Base-by-base conservation (phyloP, 306 rosid species). In the Inga laurina region DNA sequence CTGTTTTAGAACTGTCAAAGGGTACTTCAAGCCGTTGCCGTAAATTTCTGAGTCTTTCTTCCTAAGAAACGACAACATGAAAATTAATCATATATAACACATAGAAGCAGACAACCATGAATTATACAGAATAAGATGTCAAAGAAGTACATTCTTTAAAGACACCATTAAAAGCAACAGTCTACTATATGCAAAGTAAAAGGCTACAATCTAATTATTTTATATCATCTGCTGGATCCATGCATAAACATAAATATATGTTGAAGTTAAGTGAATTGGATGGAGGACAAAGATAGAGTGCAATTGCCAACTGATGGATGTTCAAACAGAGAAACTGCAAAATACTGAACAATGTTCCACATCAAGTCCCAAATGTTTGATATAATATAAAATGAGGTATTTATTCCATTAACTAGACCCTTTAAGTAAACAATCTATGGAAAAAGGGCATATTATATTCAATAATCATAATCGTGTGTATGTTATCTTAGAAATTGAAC, bases 21-120 rank as follows among this genome's bases (percentile, higher is more conserved):
- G 99, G 94, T 54, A 96, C 92, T 85, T 90, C 94, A 81, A 96
- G 89, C 86, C 98, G 89, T 75, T 84, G 87, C 81, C 83, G 87
- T 80, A 96, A 84, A 70, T 74, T 82, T 87, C 82, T 79, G 75
- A 92, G 92, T 64, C 97, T 91, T 89, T 86, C 98, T 87, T 91
- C 97, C 99, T 94, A 68, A 66, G 71, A 87, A 85, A 76, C 18
- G 75, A 80, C 62, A 72, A 76, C 18, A 81, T 64, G 74, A 74
- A 68, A 76, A 54, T 76, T 30, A 83, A 39, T 68, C 57, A 79
- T 24, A n/a, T 72, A 78, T 22, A 44, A 77, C 51, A 67, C 8
- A 76, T 9, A 44, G 69, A 80, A 70, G 62, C 77, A 78, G 16
- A 57, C 16, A 35, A 22, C 24, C 56, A 51, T 7, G 75, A 84